Base-by-base conservation (phyloP, 305 asterid species). In the Caryopteris hybrid region DNA sequence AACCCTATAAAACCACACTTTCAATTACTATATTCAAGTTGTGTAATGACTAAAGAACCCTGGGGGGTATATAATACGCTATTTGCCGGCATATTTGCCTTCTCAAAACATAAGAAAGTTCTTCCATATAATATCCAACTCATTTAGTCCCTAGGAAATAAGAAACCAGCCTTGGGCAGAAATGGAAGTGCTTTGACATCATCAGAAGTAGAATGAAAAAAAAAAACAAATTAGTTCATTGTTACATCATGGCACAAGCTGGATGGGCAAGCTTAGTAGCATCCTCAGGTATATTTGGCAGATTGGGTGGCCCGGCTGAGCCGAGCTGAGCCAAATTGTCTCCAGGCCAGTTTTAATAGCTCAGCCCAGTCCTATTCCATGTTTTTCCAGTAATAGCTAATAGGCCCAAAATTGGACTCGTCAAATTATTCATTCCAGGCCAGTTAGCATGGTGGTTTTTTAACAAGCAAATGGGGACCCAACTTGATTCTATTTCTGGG, bases 1-100 rank as follows among this genome's bases (percentile, higher is more conserved):
- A 79, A 87, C 91, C 81, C 99, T 95, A 73, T 25, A 70, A 54
- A 58, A 66, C 7, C 16, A 62, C 16, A 58, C 5, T 4, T 50
- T 27, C 55, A 13, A 48, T 39, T 34, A 43, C 60, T 48, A 21
- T 16, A 16, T 51, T 41, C 17, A 27, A 53, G 23, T 36, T 69
- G 34, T 22, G 71, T 62, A 34, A 45, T 54, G 47, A 34, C 34
- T 13, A 52, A 6, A 66, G 23, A 21, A 22, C 59, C 14, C 62
- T 10, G 43, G 2, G 16, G 21, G 13, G 25, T n/a, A 11, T 56
- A 25, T 17, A 41, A 41, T 57, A 64, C 21, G 60, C 34, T 22
- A 45, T 3, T 21, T 12, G 20, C 50, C 61, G 48, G 58, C 2
- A 55, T 3, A 29, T 29, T 31, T 63, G 2, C 21, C 66, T 45